phyloP scores from a whole-genome alignment of 2,329 filamentous ascomycete species.

The Cryphonectria carpinicola region DNA sequence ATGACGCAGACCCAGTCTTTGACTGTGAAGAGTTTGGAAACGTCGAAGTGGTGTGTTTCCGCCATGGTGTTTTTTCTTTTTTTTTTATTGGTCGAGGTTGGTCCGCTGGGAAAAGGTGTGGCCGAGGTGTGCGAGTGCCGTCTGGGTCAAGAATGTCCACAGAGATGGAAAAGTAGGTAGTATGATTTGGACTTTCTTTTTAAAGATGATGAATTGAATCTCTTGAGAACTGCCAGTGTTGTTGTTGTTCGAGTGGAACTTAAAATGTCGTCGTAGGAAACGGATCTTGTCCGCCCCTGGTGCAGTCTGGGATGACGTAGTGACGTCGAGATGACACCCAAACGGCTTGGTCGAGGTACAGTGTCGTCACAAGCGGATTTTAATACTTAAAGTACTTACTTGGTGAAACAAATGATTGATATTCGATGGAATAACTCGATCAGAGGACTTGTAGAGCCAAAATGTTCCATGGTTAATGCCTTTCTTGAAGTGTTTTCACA shows the following conservation, averaged over 20 bases:
- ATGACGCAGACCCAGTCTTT: slow-evolving; percentile 42
- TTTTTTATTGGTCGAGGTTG: background rate
- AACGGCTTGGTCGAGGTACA: background rate
- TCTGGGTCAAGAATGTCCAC: background rate
- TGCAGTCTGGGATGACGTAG: slow-evolving; percentile 8
- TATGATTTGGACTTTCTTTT: background rate
- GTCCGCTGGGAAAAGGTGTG: background rate
- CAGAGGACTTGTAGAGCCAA: background rate
- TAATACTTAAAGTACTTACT: too few relatives aligned
- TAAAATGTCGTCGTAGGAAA: background rate
- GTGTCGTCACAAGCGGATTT: background rate
- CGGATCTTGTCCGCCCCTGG: background rate
- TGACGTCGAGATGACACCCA: slow-evolving; percentile 6
- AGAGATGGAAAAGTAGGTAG: background rate
- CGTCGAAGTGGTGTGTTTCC: slow-evolving; percentile 41
- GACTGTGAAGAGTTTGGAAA: slow-evolving; percentile 39
- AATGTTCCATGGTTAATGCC: background rate
- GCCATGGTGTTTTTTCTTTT: slow-evolving; percentile 33
- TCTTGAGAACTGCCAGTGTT: background rate
- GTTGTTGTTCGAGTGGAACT: background rate
- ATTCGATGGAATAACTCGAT: background rate
- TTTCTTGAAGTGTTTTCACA: background rate
- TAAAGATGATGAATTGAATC: background rate
- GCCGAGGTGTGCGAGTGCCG: background rate
- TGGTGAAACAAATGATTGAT: background rate